phyloP scores from a whole-genome alignment of 2,329 filamentous ascomycete species.

The Colletotrichum limetticola region DNA sequence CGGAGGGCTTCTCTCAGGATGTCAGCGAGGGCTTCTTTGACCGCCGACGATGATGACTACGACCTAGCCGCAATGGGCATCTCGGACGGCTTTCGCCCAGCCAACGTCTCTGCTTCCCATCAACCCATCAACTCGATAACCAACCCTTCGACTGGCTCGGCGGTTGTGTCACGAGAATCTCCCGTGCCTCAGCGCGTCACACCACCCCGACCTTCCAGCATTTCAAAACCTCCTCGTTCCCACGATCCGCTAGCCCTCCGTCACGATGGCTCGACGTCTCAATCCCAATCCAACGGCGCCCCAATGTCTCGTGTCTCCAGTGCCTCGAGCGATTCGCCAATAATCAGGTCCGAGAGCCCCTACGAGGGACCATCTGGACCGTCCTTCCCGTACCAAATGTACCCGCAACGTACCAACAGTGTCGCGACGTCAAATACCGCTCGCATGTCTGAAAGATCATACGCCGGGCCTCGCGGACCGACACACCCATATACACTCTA shows the following conservation, averaged over 20 bases:
- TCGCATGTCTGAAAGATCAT: conserved; percentile 66
- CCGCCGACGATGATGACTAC: conserved; percentile 56
- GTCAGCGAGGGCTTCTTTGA: conserved; percentile 48
- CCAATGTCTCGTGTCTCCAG: conserved; percentile 40
- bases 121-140: conserved; percentile 39
- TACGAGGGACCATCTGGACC: conserved; percentile 78
- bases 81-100: conserved; percentile 63
- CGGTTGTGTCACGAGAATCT: conserved; percentile 27
- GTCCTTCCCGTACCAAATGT: conserved; percentile 87
- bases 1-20: conserved; percentile 55
- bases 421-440: conserved; percentile 78
- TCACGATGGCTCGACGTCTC: conserved; percentile 57
- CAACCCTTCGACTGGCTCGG: conserved; percentile 36
- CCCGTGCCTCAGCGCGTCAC: conserved; percentile 34
- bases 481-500: conserved; percentile 91
- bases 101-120: conserved; percentile 39
- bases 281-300: conserved; percentile 10
- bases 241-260: conserved; percentile 63
- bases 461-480: conserved; percentile 72
- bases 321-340: conserved; percentile 49
- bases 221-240: conserved; percentile 61
- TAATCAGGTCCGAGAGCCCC: conserved; percentile 66
- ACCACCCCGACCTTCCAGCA: conserved; percentile 62
- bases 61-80: conserved; percentile 61
- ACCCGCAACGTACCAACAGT: conserved; percentile 78